phyloP scores from a whole-genome alignment of 2,329 filamentous ascomycete genomes.

The Lachnellula occidentalis region DNA sequence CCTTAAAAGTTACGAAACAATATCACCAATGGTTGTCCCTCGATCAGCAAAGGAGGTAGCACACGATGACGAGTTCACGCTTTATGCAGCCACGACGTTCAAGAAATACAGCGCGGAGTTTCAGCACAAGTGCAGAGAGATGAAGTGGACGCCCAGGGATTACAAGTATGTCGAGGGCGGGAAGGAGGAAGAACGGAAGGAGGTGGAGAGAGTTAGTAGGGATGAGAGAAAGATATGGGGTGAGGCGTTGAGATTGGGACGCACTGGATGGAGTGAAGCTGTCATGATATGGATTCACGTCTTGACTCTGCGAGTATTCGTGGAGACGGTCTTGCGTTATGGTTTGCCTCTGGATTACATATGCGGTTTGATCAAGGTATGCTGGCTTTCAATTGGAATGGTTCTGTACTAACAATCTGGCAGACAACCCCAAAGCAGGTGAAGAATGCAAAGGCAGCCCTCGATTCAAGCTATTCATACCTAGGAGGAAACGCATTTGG shows the following conservation, averaged over 20 bases:
- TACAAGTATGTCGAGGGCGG: slow-evolving; percentile 91
- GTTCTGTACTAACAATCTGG: slow-evolving; percentile 17
- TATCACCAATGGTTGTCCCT: slow-evolving; percentile 88
- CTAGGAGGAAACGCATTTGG: slow-evolving; percentile 92
- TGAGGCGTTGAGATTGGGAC: slow-evolving; percentile 77
- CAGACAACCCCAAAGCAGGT: slow-evolving; percentile 78
- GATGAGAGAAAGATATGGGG: slow-evolving; percentile 92
- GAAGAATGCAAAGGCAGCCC: slow-evolving; percentile 70
- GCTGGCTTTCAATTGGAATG: slow-evolving; percentile 21
- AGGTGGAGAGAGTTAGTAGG: slow-evolving; percentile 73
- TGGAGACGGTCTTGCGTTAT: slow-evolving; percentile 96
- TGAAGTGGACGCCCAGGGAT: slow-evolving; percentile 90
- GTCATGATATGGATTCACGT: slow-evolving; percentile 97
- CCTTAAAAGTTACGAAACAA: slow-evolving; percentile 78
- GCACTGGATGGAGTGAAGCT: slow-evolving; percentile 92
- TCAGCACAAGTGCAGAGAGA: slow-evolving; percentile 83
- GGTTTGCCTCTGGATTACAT: slow-evolving; percentile 88
- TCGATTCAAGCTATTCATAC: slow-evolving; percentile 85
- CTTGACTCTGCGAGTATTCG: slow-evolving; percentile 84
- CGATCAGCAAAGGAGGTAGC: slow-evolving; percentile 76
- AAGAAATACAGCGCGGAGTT: slow-evolving; percentile 89
- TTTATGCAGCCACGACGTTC: slow-evolving; percentile 87
- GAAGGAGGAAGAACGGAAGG: slow-evolving; percentile 80
- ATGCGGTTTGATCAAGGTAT: slow-evolving; percentile 76
- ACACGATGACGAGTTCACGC: slow-evolving; percentile 80